Percentiles rank a stretch among this genome's conserved stretches.
Conservation (phyloP, 1,284 basidiomycete species). For the Ceratobasidium sp. region DNA sequence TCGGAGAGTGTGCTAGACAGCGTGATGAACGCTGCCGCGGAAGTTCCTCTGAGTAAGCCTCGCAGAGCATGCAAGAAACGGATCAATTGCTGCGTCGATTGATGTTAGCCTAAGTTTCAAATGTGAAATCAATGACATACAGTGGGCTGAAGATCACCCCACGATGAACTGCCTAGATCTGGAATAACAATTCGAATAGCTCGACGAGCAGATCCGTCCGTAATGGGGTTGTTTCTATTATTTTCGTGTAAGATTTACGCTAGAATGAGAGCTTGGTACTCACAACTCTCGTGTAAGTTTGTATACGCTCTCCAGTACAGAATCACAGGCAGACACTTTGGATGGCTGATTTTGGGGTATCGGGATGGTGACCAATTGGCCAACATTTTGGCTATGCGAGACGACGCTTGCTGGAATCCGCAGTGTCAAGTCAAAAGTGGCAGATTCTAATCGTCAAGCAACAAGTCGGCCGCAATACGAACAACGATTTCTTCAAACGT, state of each 20-base stretch:
- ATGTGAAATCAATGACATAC: constrained; percentile 24
- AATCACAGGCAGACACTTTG: constrained; percentile 1
- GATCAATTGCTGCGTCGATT: constrained; percentile 66
- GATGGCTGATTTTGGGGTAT: neutral
- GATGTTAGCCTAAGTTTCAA: neutral
- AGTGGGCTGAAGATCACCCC: constrained; percentile 64
- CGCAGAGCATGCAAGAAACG: constrained; percentile 76
- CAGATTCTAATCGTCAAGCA: constrained; percentile 44
- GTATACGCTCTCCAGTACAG: constrained; percentile 15
- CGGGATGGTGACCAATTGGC: constrained; percentile 32
- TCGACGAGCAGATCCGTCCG: constrained; percentile 4
- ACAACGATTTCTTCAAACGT: constrained; percentile 49
- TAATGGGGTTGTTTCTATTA: neutral
- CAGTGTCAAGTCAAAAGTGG: constrained; percentile 24
- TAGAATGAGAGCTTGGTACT: neutral
- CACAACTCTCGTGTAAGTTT: constrained; percentile 27
- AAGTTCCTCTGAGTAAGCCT: constrained; percentile 64
- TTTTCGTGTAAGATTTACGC: constrained; percentile 8
- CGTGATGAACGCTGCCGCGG: constrained; percentile 72
- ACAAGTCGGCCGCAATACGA: constrained; percentile 56
- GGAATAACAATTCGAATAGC: constrained; percentile 73
- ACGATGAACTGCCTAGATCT: constrained; percentile 73
- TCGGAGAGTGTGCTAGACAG: constrained; percentile 60
- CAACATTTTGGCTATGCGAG: constrained; percentile 27
- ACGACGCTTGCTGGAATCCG: constrained; percentile 20